Conservation (phyloP, 2,329 filamentous ascomycete genomes). For the Alternaria sp. region DNA sequence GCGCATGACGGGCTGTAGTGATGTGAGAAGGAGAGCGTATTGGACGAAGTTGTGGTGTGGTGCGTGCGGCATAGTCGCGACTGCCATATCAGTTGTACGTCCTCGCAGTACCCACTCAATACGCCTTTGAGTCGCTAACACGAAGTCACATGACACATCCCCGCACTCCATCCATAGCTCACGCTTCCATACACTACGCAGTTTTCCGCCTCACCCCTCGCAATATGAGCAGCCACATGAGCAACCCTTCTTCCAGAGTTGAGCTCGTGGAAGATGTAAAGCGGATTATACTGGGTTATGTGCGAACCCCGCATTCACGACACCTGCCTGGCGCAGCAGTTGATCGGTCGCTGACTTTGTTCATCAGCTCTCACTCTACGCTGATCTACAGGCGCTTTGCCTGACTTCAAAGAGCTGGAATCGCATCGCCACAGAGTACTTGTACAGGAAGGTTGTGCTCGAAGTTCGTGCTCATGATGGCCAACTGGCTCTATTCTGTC, state of each 20-base stretch:
- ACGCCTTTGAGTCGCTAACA: neutral
- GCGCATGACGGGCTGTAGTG: neutral
- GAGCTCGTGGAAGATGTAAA: neutral
- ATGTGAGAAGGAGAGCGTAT: neutral
- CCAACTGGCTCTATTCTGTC: constrained; percentile 5
- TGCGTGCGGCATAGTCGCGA: neutral
- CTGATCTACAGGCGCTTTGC: constrained; percentile 15
- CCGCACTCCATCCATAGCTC: too few species aligned
- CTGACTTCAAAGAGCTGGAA: constrained; percentile 12
- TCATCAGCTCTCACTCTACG: constrained; percentile 7
- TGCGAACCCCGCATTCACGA: neutral
- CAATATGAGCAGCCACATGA: neutral
- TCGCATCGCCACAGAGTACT: constrained; percentile 3
- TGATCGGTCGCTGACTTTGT: neutral
- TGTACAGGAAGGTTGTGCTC: constrained; percentile 14
- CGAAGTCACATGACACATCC: neutral
- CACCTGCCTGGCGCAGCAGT: neutral
- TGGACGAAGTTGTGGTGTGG: neutral
- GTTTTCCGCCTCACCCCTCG: neutral
- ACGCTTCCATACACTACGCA: neutral
- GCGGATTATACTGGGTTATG: neutral
- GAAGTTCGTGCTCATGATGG: neutral
- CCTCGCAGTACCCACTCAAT: too few species aligned
- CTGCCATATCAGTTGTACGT: neutral
- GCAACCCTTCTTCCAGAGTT: neutral